Evolutionary conservation across 169 alveolate genomes (phyloP).

Genomic region (Plasmodium coatneyi): DNA sequence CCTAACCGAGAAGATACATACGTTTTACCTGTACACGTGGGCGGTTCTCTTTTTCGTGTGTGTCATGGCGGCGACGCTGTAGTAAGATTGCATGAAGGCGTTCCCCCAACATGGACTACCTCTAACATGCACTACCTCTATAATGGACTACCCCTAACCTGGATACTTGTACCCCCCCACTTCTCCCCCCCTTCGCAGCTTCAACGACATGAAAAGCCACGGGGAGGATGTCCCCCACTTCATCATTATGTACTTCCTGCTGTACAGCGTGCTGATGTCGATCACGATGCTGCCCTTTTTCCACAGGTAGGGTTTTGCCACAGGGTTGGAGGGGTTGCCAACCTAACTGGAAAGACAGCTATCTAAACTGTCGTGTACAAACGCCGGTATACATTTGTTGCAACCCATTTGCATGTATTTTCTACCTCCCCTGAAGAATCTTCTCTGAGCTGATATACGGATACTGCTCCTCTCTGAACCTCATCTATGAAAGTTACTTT

Average conservation of each 20-base stretch:
- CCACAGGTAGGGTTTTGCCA: slow-evolving; percentile 20
- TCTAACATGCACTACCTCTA: too few relatives aligned
- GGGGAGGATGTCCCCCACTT: slow-evolving; percentile 14
- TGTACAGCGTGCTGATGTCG: slow-evolving; percentile 53
- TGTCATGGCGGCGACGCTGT: background rate
- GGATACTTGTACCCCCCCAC: background rate
- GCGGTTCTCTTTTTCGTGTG: slow-evolving; percentile 9
- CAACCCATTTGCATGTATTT: too few relatives aligned
- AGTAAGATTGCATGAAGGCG: background rate
- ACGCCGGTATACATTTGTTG: background rate
- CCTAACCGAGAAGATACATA: slow-evolving; percentile 26
- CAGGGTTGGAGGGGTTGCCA: background rate
- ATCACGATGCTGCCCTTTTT: slow-evolving; percentile 49
- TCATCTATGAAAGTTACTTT: slow-evolving; percentile 35
- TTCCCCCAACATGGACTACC: background rate
- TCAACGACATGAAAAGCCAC: background rate
- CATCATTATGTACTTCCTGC: slow-evolving; percentile 15
- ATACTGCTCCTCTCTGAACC: slow-evolving; percentile 52
- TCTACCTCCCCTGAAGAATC: slow-evolving; percentile 19
- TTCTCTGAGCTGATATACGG: slow-evolving; percentile 58
- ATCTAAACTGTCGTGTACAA: background rate
- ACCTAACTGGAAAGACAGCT: background rate
- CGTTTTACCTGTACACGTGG: slow-evolving; percentile 32
- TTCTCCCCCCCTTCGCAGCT: background rate
- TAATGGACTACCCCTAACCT: background rate